Evolutionary conservation across 1,139 yeast genomes (phyloP), one percentile per base, ranked within the genome.

Genomic region (Nakaseomyces delphensis): DNA sequence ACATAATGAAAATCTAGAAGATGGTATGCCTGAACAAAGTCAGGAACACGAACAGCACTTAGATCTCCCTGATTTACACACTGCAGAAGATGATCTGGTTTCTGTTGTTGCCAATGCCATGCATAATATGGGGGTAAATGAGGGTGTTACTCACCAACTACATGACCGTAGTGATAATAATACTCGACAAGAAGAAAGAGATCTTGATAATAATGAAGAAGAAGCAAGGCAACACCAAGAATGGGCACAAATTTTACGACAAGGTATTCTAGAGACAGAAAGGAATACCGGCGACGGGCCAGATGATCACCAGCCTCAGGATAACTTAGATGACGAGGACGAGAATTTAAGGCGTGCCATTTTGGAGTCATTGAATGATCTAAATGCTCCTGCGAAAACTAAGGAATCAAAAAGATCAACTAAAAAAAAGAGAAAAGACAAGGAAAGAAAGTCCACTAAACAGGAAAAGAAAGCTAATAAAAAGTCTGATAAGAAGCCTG

Each of bases 41-140:
- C 31, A 44, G 7, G 38, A 43, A 10, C 40, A 43, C 16, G 25
- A 21, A 3, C 29, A 29, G 11, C 50, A 45, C 10, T 45, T 43
- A 7, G 53, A 48, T 10, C 28, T 52, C 16, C 55, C 54, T 1
- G 53, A 48, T 31, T 45, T 53, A 27, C 51, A 41, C 9, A 50
- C 46, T 14, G 52, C 44, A 14, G 52, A 40, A 28, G 48, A 44
- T n/a, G 56, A 50, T 32, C 33, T 57, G 35, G 61, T 53, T 11
- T 52, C 57, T 13, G 60, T 51, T 9, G 63, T 60, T 4, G 59
- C 60, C 2, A 55, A 49, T 39, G 63, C 63, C n/a, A 56, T 59
- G 31, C 55, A 52, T 19, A 47, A 50, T 19, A 48, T 50, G 46
- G 48, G 46, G n/a, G 39, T 43, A n/a, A 43, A 42, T n/a, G 44